Conservation (phyloP, 2,329 filamentous ascomycete species). For the Rhexocercosporidium sp. region DNA sequence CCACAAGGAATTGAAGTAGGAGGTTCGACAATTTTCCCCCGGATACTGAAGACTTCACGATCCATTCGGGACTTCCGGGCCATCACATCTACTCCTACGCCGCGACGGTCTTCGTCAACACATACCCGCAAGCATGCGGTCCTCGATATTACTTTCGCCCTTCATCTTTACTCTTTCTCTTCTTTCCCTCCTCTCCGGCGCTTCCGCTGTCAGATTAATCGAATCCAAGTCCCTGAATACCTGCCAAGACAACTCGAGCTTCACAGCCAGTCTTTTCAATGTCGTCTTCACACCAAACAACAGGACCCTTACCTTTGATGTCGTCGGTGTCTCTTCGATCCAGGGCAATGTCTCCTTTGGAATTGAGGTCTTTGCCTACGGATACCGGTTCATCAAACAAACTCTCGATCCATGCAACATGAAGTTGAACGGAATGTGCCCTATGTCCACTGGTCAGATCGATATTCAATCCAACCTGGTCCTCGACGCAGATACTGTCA, state of each 20-base stretch:
- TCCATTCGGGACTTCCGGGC: conserved; percentile 32
- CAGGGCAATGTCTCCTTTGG: conserved; percentile 82
- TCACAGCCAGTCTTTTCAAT: conserved; percentile 88
- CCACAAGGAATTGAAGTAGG: conserved; percentile 10
- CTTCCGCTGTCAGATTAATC: conserved; percentile 49
- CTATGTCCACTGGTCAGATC: conserved; percentile 86
- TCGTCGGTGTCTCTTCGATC: conserved; percentile 83
- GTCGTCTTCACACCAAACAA: conserved; percentile 81
- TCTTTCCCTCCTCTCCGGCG: conserved; percentile 36
- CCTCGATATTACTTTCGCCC: conserved; percentile 36
- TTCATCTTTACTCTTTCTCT: conserved; percentile 38
- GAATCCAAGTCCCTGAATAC: conserved; percentile 83
- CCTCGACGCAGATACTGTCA: conserved; percentile 61
- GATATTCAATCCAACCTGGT: conserved; percentile 74
- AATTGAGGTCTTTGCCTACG: conserved; percentile 79
- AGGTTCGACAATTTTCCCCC: conserved; percentile 12
- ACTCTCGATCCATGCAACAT: conserved; percentile 77
- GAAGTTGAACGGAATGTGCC: conserved; percentile 78
- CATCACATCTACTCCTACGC: conserved; percentile 20
- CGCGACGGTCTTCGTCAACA: conserved; percentile 35
- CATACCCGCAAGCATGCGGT: conserved; percentile 37
- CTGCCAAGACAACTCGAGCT: conserved; percentile 83
- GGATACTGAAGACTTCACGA: conserved; percentile 23
- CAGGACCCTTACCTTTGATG: conserved; percentile 71
- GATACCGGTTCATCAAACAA: conserved; percentile 71